Evolutionary conservation across 352 stramenopile species (phyloP).

Genomic region (Blastocystis sp.): DNA sequence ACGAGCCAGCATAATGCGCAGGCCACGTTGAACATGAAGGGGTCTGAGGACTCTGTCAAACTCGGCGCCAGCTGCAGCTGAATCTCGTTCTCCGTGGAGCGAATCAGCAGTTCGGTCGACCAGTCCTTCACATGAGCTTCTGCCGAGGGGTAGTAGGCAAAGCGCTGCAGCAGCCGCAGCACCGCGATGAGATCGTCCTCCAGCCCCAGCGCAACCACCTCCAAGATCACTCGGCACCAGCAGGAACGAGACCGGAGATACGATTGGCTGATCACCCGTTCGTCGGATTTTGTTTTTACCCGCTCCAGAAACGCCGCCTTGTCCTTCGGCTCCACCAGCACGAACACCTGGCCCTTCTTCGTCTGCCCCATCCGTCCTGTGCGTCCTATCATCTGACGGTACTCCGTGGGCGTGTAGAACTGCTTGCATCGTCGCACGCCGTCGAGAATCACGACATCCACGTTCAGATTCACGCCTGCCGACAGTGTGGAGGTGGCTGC

Average conservation of each 20-base stretch:
- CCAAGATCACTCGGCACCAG: background rate
- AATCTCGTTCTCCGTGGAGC: background rate
- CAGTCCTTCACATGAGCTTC: background rate
- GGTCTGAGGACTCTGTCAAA: background rate
- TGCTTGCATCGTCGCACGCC: background rate
- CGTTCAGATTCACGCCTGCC: constrained; percentile 19
- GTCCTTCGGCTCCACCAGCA: background rate
- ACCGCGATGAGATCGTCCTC: background rate
- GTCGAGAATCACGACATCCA: background rate
- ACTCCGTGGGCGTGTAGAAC: background rate
- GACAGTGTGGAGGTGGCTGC: constrained; percentile 14
- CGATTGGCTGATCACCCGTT: background rate
- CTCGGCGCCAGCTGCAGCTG: background rate
- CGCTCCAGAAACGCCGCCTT: background rate
- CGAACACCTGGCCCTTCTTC: background rate
- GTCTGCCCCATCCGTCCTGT: constrained; percentile 30
- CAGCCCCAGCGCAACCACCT: background rate
- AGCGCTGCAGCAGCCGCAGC: background rate
- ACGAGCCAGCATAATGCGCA: background rate
- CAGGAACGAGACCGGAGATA: background rate
- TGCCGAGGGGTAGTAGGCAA: background rate
- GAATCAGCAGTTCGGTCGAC: background rate
- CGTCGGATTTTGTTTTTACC: background rate
- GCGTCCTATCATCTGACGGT: constrained; percentile 4
- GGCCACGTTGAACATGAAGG: background rate